Evolutionary conservation across 495 filamentous ascomycete species (phyloP), one percentile per base, ranked within the genome.

Genomic region (Xylaria nigripes): DNA sequence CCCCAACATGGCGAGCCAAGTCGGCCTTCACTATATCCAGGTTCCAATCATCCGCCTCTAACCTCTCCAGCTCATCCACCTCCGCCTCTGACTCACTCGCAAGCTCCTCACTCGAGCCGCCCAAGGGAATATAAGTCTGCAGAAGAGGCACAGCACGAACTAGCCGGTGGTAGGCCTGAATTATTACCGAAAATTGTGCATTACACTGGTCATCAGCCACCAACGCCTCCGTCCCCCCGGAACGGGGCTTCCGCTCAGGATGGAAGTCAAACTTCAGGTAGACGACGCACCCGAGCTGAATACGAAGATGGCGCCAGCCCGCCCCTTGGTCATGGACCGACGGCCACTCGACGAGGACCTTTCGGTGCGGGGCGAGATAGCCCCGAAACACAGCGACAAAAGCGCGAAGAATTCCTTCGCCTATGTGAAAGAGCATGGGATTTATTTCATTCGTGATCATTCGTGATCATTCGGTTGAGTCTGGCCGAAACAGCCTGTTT

Each of bases 361-460:
- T 90, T 91, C 55, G 87, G 88, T 40, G 81, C 82, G 34, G 85
- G 85, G 8, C 73, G 89, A 44, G 87, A 93, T 57, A 89, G 87
- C 45, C 89, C 90, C 4, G 89, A 90, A 54, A 86, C 81, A n/a
- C 81, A 90, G 64, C 74, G 81, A 52, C 83, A 81, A 68, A 98
- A 98, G 83, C 89, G 91, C 68, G 91, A 95, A 43, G 92, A 98
- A 64, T 98, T 98, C 65, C 70, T 98, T 58, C 73, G 78, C 44
- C 70, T 97, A 40, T 98, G 93, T 64, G 82, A 86, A 47, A 76
- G 89, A 62, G 92, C 92, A 22, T 98, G 93, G 93, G 93, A 98
- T 73, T 65, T 98, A 48, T 94, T 98, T 67, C 93, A 97, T 74
- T 96, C 90, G 46, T 98, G 74, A 84, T 67, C 93, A 97, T 74